Evolutionary conservation across 306 rosid species (phyloP), one percentile per base, ranked within the genome.

Genomic region (Rosa multiflora): DNA sequence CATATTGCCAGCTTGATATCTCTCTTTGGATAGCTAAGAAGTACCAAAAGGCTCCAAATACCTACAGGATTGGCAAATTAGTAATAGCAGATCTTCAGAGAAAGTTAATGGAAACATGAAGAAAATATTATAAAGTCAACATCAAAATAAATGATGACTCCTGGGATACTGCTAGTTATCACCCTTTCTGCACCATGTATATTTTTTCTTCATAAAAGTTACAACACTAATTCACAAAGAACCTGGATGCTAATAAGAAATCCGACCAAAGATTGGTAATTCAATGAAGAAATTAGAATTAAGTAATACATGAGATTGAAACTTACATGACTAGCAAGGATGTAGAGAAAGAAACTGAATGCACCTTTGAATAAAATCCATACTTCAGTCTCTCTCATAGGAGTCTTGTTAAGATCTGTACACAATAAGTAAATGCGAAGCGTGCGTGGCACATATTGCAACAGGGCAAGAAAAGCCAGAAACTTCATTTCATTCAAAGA

Each of bases 371-470:
- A 26, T 26, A 29, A 17, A 15, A 32, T 49, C 26, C 15, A 72
- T 17, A 3, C 18, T 4, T 52, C 17, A 4, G 2, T 72, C 62
- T 8, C 2, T 3, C 1, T 29, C 13, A 11, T 4, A 7, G 5
- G 46, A 48, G 10, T 29, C n/a, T 8, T 15, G 29, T 15, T 29
- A 20, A 49, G 20, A 14, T 29, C 43, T 2, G 35, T 72, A 32
- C 75, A 35, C 18, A 29, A 70, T 13, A 76, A 17, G 66, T 69
- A 75, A 48, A 76, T 47, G 14, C 73, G 42, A 76, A 58, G 26
- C 29, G 58, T n/a, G 1, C 80, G 52, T 18, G 85, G 82, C 12
- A 64, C 64, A 53, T 64, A 82, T 56, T 82, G 78, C n/a, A 77
- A 71, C n/a, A 77, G 32, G 66, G 61, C 78, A 42, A 82, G 12